These are phyloP conservation scores for Lasiodiplodia citricola DNA, from an alignment of 2,329 filamentous ascomycete genomes.

Conservation along the genomic window DNA sequence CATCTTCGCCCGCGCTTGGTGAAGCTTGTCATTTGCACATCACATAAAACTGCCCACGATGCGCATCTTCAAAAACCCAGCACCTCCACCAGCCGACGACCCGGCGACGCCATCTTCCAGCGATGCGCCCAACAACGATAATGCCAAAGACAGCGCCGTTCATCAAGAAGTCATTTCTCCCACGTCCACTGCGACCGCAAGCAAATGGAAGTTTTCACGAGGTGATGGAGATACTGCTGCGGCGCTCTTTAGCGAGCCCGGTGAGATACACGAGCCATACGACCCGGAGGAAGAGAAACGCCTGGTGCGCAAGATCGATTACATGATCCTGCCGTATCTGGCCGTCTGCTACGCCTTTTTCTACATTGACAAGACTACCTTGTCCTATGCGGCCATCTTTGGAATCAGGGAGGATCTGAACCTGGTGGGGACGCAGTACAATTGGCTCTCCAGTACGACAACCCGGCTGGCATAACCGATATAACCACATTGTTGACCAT, in stretches of 20 bases:
- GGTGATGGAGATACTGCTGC: constrained; percentile 57
- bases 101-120: neutral
- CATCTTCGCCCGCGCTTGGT: constrained; percentile 12
- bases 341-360: constrained; percentile 60
- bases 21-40: constrained; percentile 4
- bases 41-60: neutral
- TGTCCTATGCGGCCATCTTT: constrained; percentile 69
- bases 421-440: constrained; percentile 64
- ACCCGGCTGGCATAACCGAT: neutral
- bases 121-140: neutral
- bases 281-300: constrained; percentile 54
- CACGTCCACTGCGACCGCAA: neutral
- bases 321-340: constrained; percentile 63
- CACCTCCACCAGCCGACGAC: neutral
- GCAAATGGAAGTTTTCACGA: constrained; percentile 35
- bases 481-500: neutral
- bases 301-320: constrained; percentile 62
- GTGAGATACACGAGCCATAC: constrained; percentile 50
- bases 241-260: constrained; percentile 55
- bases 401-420: constrained; percentile 64
- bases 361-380: constrained; percentile 45
- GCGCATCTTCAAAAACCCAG: neutral
- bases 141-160: neutral
- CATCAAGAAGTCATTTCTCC: constrained; percentile 6
- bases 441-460: constrained; percentile 53